phyloP scores from a whole-genome alignment of 208 protist species.

The Trypanosoma mega region DNA sequence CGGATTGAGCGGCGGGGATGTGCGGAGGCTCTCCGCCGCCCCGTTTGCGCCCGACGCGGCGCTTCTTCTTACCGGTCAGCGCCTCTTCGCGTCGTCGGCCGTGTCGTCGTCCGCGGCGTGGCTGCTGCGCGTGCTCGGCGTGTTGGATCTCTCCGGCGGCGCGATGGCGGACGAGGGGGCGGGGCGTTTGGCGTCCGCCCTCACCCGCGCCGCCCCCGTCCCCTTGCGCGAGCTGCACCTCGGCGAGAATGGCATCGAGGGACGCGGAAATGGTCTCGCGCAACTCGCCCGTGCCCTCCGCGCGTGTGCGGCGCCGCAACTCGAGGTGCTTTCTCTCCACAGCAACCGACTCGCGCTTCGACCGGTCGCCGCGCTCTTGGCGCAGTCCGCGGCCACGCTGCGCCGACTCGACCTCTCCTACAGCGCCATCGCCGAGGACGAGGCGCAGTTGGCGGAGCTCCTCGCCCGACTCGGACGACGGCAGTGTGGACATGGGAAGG shows the following conservation, averaged over 20 bases:
- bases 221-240: constrained; percentile 45
- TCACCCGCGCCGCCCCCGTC: constrained; percentile 41
- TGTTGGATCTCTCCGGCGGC: constrained; percentile 44
- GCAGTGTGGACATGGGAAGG: constrained; percentile 24
- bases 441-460: constrained; percentile 34
- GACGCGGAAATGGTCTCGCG: constrained; percentile 30
- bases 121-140: constrained; percentile 24
- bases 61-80: constrained; percentile 3
- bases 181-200: constrained; percentile 36
- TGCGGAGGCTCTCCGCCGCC: constrained; percentile 24
- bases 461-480: constrained; percentile 48
- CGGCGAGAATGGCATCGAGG: constrained; percentile 39
- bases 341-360: constrained; percentile 52
- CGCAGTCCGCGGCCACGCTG: constrained; percentile 50
- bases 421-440: constrained; percentile 47
- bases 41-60: constrained; percentile 25
- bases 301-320: constrained; percentile 35
- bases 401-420: constrained; percentile 39
- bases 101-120: no score
- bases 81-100: constrained; percentile 16
- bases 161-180: constrained; percentile 40
- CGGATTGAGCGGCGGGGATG: constrained; percentile 1
- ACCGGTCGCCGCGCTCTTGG: constrained; percentile 50
- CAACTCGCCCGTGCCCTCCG: constrained; percentile 70
- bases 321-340: constrained; percentile 54